These are phyloP conservation scores for Fraxinus angustifolia DNA, from an alignment of 305 asterid genomes.

Conservation along the genomic window DNA sequence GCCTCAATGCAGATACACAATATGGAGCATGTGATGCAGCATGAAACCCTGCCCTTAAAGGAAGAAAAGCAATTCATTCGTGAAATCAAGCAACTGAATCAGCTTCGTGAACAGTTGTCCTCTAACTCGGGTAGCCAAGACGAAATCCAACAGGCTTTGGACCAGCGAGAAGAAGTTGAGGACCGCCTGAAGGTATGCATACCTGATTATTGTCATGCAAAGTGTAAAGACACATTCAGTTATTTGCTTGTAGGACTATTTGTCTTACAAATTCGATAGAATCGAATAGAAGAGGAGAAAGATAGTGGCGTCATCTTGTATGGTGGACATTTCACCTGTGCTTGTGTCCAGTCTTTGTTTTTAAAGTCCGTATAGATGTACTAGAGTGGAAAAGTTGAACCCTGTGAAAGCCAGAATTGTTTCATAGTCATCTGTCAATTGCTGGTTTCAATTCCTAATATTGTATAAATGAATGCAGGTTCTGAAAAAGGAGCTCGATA, in stretches of 20 bases:
- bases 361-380: not conserved
- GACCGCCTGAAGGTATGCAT: constrained; percentile 65
- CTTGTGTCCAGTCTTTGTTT: not conserved
- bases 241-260: not conserved
- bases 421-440: not conserved
- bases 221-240: not conserved
- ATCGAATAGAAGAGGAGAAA: not conserved
- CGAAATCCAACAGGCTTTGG: constrained; percentile 82
- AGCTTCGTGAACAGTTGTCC: constrained; percentile 76
- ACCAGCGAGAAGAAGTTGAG: constrained; percentile 67
- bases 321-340: not conserved
- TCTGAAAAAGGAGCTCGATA: constrained; percentile 52
- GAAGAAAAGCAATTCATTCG: constrained; percentile 79
- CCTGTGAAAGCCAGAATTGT: not conserved
- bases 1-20: constrained; percentile 47
- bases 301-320: not conserved
- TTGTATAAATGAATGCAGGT: constrained; percentile 24
- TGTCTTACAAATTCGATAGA: not conserved
- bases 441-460: not conserved
- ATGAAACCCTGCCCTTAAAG: constrained; percentile 74
- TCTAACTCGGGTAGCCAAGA: constrained; percentile 74
- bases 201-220: constrained; percentile 17
- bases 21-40: constrained; percentile 75
- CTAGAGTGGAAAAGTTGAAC: not conserved
- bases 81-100: constrained; percentile 86